Percentiles rank a stretch among this genome's conserved stretches.
Evolutionary conservation across 768 basidiomycete species (phyloP).

Genomic region (Pleurotus eryngii): DNA sequence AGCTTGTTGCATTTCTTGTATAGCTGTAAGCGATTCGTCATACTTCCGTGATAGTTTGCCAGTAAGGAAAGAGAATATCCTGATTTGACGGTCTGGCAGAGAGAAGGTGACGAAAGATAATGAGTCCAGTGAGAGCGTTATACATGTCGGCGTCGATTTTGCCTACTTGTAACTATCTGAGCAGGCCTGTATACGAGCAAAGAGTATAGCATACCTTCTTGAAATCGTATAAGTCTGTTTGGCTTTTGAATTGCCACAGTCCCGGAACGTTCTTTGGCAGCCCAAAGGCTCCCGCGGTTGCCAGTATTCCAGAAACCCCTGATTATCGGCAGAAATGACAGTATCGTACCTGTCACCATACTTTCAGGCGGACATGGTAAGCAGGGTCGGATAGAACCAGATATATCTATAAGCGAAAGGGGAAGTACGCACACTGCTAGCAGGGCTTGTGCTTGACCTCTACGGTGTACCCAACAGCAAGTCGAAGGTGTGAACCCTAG

Average conservation of each 20-base stretch:
- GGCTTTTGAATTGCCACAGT: slow-evolving; percentile 87
- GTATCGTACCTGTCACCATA: slow-evolving; percentile 89
- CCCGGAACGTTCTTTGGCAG: slow-evolving; percentile 73
- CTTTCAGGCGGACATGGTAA: slow-evolving; percentile 35
- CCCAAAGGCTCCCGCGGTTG: slow-evolving; percentile 81
- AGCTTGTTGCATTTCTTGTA: slow-evolving; percentile 99
- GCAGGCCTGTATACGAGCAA: neutral
- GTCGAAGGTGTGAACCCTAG: slow-evolving; percentile 81
- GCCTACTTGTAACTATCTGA: slow-evolving; percentile 44
- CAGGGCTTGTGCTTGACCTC: slow-evolving; percentile 83
- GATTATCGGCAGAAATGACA: slow-evolving; percentile 92
- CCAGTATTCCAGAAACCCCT: slow-evolving; percentile 97
- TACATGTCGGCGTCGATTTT: slow-evolving; percentile 87
- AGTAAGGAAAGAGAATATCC: slow-evolving; percentile 86
- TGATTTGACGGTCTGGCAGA: slow-evolving; percentile 89
- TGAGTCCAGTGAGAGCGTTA: slow-evolving; percentile 87
- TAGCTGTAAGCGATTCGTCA: slow-evolving; percentile 89
- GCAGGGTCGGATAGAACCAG: slow-evolving; percentile 13
- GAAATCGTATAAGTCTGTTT: slow-evolving; percentile 95
- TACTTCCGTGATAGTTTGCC: slow-evolving; percentile 92
- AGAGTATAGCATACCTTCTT: slow-evolving; percentile 68
- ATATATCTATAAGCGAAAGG: neutral
- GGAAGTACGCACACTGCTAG: slow-evolving; percentile 73
- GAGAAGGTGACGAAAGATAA: slow-evolving; percentile 93
- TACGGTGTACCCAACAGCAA: slow-evolving; percentile 93